A percentile compares a stretch with the other conserved stretches of the same genome.
phyloP scores from a whole-genome alignment of 78 protist genomes.

The Pigoraptor vietnamica region DNA sequence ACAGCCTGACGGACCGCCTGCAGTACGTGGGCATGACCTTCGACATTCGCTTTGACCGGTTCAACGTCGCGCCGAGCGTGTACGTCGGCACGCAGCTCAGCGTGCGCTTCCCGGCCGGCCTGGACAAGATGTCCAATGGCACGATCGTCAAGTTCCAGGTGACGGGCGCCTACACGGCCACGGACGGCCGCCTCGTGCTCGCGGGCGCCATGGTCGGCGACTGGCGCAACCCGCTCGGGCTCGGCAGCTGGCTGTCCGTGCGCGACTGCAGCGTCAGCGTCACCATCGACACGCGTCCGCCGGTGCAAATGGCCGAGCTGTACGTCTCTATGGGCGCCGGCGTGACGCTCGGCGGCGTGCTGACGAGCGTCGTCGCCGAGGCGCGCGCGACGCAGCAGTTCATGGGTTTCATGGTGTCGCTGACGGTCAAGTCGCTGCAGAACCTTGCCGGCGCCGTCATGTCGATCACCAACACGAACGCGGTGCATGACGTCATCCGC shows the following conservation, averaged over 20 bases:
- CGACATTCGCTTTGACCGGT: not conserved
- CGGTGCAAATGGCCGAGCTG: not conserved
- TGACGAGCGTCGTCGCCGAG: not conserved
- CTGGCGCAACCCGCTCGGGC: not conserved
- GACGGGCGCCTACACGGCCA: not conserved
- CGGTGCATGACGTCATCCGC: not conserved
- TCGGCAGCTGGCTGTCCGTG: not conserved
- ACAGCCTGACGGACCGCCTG: not conserved
- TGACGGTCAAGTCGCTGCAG: not conserved
- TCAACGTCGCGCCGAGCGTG: not conserved
- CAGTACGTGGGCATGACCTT: not conserved
- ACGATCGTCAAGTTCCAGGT: not conserved
- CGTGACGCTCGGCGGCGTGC: not conserved
- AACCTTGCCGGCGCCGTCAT: not conserved
- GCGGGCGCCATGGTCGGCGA: not conserved
- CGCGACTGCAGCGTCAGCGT: not conserved
- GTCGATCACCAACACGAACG: not conserved
- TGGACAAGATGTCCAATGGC: not conserved
- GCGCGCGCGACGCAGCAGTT: not conserved
- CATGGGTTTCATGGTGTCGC: not conserved
- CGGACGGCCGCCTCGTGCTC: not conserved
- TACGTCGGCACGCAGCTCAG: not conserved
- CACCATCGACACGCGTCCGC: not conserved
- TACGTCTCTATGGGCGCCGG: not conserved
- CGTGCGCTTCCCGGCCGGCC: not conserved